Evolutionary conservation across 2,329 filamentous ascomycete species (phyloP), one percentile per base, ranked within the genome.

Genomic region (Waltergamsia citrina): DNA sequence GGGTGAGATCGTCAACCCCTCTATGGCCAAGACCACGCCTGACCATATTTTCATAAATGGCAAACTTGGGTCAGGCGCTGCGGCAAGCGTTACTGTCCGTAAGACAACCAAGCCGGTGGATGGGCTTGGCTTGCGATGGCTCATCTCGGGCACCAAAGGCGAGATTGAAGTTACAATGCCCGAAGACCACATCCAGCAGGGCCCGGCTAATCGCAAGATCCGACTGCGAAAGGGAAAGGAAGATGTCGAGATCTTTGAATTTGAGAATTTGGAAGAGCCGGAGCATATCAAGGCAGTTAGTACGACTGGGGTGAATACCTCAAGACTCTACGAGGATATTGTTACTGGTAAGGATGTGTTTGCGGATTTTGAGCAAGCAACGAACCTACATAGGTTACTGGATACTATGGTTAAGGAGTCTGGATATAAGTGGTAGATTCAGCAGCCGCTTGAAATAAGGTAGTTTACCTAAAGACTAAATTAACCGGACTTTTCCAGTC

Each of bases 321-420:
- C 62, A 0, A 59, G 57, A 24, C 41, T 72, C 4, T 77, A 74
- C 49, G 71, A 77, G 47, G 60, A 62, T 1, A 71, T 61, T 49
- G 63, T 64, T 26, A 40, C 45, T 9, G 43, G 38, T 10, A 8
- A 16, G 9, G 27, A 29, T 29, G 27, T 9, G 27, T 16, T 29
- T 29, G 27, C 27, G 9, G 27, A 29, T 15, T 29, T 29, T 29
- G 9, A 16, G 15, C 10, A 29, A 15, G 27, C 23, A 9, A 25
- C 23, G 9, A 25, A n/a, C 9, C 23, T 25, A n/a, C 23, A 25
- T n/a, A 9, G 23, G 9, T n/a, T 25, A 25, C 23, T 25, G 23
- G 23, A 25, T n/a, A 25, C 9, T 9, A 25, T 25, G 23, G 23
- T 25, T n/a, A 25, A 25, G 23, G 23, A 25, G n/a, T 25, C 23